Percentiles rank a stretch among this genome's conserved stretches.
Conservation (phyloP, 2,329 filamentous ascomycete genomes). For the Fusarium beomiforme region DNA sequence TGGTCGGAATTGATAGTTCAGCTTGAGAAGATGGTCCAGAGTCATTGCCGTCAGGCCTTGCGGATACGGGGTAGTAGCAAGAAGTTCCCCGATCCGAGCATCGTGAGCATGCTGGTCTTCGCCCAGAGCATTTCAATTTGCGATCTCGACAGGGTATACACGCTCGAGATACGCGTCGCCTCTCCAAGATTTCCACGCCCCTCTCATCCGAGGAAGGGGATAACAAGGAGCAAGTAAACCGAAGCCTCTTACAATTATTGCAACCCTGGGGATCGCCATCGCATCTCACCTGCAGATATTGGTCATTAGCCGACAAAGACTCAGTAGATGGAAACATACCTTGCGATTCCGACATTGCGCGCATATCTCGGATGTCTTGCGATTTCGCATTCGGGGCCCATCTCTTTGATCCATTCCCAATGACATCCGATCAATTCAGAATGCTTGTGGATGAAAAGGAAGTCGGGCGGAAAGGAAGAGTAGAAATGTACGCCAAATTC, state of each 20-base stretch:
- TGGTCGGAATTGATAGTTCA: neutral
- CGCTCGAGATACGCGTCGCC: conserved; percentile 11
- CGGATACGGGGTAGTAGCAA: conserved; percentile 9
- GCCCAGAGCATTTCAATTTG: conserved; percentile 19
- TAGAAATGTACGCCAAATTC: neutral
- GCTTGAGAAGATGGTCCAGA: neutral
- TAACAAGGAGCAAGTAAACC: conserved; percentile 7
- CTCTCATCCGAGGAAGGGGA: fast-evolving
- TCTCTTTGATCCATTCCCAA: neutral
- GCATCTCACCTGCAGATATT: conserved; percentile 2
- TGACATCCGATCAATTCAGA: neutral
- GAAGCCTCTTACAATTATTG: conserved; percentile 12
- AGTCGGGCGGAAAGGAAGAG: conserved; percentile 14
- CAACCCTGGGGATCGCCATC: conserved; percentile 6
- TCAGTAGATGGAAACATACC: neutral
- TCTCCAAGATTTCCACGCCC: neutral
- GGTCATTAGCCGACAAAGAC: neutral
- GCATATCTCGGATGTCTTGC: conserved; percentile 24
- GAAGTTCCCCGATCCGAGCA: neutral
- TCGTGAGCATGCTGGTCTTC: conserved; percentile 1
- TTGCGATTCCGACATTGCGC: conserved; percentile 27
- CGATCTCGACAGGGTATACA: conserved; percentile 15
- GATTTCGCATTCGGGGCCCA: conserved; percentile 2
- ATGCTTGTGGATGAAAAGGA: neutral
- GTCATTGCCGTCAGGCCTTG: neutral